phyloP scores from a whole-genome alignment of 2,329 filamentous ascomycete species.

The Helotiales sp. region DNA sequence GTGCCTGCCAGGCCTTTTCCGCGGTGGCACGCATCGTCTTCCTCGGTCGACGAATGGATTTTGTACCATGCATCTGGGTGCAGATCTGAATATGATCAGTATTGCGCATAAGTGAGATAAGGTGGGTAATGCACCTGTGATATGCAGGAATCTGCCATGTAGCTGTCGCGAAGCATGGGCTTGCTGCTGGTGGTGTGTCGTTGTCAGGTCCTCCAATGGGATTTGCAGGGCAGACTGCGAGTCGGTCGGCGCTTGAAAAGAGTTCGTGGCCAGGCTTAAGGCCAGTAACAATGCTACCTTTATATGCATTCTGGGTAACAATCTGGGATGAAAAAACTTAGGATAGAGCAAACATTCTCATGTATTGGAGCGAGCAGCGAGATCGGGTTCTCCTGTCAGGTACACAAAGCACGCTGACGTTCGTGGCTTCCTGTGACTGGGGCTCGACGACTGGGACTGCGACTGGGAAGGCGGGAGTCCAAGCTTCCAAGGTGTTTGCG shows the following conservation, averaged over 20 bases:
- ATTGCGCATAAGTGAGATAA: conserved; percentile 24
- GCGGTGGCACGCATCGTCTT: conserved; percentile 74
- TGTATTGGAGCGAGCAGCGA: background rate
- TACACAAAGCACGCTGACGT: background rate
- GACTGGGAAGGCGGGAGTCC: background rate
- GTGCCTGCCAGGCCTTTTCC: conserved; percentile 74
- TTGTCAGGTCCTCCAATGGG: conserved; percentile 31
- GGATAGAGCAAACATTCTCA: conserved; percentile 7
- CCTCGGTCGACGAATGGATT: conserved; percentile 68
- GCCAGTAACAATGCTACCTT: conserved; percentile 23
- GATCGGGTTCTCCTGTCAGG: background rate
- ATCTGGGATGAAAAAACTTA: conserved; percentile 18
- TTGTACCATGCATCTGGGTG: conserved; percentile 91
- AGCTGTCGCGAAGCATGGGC: conserved; percentile 44
- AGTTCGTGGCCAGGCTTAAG: conserved; percentile 26
- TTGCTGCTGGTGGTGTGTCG: conserved; percentile 17
- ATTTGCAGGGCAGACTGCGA: conserved; percentile 25
- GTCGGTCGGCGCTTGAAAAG: conserved; percentile 27
- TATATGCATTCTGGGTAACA: conserved; percentile 26
- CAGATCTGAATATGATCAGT: conserved; percentile 62
- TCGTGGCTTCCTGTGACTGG: conserved; percentile 4
- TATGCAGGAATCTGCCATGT: conserved; percentile 79
- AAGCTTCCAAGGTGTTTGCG: background rate
- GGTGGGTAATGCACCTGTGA: conserved; percentile 65
- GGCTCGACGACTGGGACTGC: too few species aligned